Evolutionary conservation across 1,139 yeast genomes (phyloP).

Genomic region (Yamadazyma kanchanaburiensis): DNA sequence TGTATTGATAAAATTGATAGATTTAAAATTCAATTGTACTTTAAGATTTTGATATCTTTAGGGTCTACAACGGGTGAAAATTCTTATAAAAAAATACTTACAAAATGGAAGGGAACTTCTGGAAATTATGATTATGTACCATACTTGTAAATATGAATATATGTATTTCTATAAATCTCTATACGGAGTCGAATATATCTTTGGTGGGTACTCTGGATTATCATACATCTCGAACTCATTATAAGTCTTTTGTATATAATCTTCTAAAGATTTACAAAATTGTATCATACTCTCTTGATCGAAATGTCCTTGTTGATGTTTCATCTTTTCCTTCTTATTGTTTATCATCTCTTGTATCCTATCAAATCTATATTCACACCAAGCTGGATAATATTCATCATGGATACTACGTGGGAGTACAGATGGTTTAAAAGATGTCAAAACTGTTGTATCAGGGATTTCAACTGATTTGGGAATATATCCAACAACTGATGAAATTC

Average conservation of each 20-base stretch:
- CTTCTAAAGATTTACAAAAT: slow-evolving; percentile 31
- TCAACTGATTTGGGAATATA: slow-evolving; percentile 40
- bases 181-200: slow-evolving; percentile 14
- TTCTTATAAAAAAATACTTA: slow-evolving; percentile 9
- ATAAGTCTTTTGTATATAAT: slow-evolving; percentile 35
- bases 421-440: slow-evolving; percentile 41
- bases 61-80: slow-evolving; percentile 14
- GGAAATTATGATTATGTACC: slow-evolving; percentile 14
- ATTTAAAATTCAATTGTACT: slow-evolving; percentile 11
- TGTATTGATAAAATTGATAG: slow-evolving; percentile 8
- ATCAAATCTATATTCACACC: slow-evolving; percentile 39
- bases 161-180: slow-evolving; percentile 6
- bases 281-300: slow-evolving; percentile 34
- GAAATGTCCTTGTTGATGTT: slow-evolving; percentile 23
- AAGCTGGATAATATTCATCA: slow-evolving; percentile 43
- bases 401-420: slow-evolving; percentile 33
- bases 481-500: slow-evolving; percentile 40
- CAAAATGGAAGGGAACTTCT: slow-evolving; percentile 12
- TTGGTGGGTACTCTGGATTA: slow-evolving; percentile 25
- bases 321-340: slow-evolving; percentile 19
- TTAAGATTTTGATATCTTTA: slow-evolving; percentile 9
- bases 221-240: slow-evolving; percentile 36
- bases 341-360: slow-evolving; percentile 32
- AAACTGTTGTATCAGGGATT: slow-evolving; percentile 36
- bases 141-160: slow-evolving; percentile 5